Evolutionary conservation across 1,284 basidiomycete genomes (phyloP), one percentile per base, ranked within the genome.

Genomic region (Ceratobasidium sp.): DNA sequence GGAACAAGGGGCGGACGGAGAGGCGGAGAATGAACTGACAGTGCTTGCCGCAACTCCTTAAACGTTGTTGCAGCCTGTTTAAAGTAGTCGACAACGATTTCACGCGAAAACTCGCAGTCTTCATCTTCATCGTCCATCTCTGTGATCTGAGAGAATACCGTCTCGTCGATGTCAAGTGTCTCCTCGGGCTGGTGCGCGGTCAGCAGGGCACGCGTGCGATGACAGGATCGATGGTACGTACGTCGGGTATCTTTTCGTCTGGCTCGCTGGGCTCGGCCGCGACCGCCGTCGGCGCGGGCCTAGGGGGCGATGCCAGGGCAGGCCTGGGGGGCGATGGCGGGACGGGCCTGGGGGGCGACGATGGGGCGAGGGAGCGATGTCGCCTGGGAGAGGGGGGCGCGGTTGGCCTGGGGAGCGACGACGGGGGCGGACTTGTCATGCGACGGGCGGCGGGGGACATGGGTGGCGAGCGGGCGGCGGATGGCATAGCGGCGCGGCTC

Each of bases 41-140:
- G 79, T 7, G 85, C 85, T 0, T 81, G 78, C 72, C 84, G 81
- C 83, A 88, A 86, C 74, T 85, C 81, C 61, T 81, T 79, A 77
- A 88, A 86, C 16, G 86, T 87, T 37, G 79, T 79, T 73, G 83
- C 82, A 13, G 84, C 84, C 78, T 85, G 84, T 39, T 86, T 86
- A 79, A 86, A 86, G 80, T 85, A 88, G 73, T 85, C 85, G 81
- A 81, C 84, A 2, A 87, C 85, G 75, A 87, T 86, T 27, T 82
- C 81, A 76, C 82, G 82, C 56, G 83, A 84, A 76, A 87, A 87
- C 39, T 83, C 82, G 72, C 83, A 83, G 39, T 85, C 84, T 34
- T 86, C 85, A 41, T 83, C 83, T 43, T 85, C 85, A 54, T 86
- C 86, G 79, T 88, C 86, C 86, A 88, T 87, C 76, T 88, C 86